These are phyloP conservation scores for Lentinula aciculospora DNA, from an alignment of 768 basidiomycete genomes.

Conservation along the genomic window DNA sequence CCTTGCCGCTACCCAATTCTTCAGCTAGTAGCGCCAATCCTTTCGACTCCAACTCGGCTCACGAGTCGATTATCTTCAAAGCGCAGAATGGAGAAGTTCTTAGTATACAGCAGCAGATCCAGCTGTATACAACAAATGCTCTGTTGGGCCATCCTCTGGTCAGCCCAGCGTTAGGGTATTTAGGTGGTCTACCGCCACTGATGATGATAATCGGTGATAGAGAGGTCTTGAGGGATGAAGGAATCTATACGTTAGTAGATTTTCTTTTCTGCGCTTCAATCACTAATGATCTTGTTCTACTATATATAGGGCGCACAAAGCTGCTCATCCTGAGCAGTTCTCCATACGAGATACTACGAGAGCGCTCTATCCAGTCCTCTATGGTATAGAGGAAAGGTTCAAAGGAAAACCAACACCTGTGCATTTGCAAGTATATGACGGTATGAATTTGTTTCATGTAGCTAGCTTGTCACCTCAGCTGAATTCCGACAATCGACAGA, in stretches of 20 bases:
- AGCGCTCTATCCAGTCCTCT: slow-evolving; percentile 50
- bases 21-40: not conserved
- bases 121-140: slow-evolving; percentile 81
- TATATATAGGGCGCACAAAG: slow-evolving; percentile 73
- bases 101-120: slow-evolving; percentile 65
- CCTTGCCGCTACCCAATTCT: slow-evolving; percentile 27
- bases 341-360: slow-evolving; percentile 38
- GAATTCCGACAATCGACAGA: slow-evolving; percentile 29
- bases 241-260: slow-evolving; percentile 69
- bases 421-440: slow-evolving; percentile 92
- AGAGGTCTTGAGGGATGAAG: slow-evolving; percentile 90
- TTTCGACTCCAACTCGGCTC: slow-evolving; percentile 17
- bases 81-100: slow-evolving; percentile 47
- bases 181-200: slow-evolving; percentile 89
- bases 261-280: not conserved
- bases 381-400: slow-evolving; percentile 46
- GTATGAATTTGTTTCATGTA: slow-evolving; percentile 29
- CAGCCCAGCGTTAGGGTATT: slow-evolving; percentile 72
- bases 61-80: slow-evolving; percentile 40
- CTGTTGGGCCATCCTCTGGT: slow-evolving; percentile 76
- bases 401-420: slow-evolving; percentile 59
- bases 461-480: not conserved
- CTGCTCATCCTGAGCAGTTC: slow-evolving; percentile 75
- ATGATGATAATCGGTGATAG: slow-evolving; percentile 82
- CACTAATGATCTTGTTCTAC: not conserved